Percentiles rank a stretch among this genome's conserved stretches.
Evolutionary conservation across 148 eudicot genomes (phyloP).

Genomic region (Cornus kousa): DNA sequence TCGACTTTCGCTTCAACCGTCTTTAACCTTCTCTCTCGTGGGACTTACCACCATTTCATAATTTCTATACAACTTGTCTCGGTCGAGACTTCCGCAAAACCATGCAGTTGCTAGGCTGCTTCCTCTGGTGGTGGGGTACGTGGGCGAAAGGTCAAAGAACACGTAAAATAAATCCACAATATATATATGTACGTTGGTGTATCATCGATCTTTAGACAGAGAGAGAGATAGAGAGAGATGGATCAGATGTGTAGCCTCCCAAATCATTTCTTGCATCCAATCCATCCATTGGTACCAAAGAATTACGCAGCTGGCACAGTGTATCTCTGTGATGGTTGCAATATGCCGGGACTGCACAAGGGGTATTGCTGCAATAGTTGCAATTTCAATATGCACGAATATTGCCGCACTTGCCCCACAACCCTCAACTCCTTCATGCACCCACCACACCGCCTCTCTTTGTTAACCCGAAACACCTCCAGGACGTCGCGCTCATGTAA

Average conservation of each 20-base stretch:
- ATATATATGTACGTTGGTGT: too few relatives aligned
- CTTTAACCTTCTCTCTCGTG: too few relatives aligned
- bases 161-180: too few relatives aligned
- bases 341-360: constrained; percentile 4
- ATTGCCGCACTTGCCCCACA: constrained; percentile 11
- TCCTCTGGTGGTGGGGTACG: too few relatives aligned
- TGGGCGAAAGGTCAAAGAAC: too few relatives aligned
- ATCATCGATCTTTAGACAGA: neutral
- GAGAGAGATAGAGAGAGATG: neutral
- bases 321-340: constrained; percentile 21
- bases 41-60: too few relatives aligned
- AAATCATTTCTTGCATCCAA: constrained; percentile 16
- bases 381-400: constrained; percentile 20
- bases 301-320: neutral
- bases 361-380: constrained; percentile 9
- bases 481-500: neutral
- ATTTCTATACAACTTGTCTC: too few relatives aligned
- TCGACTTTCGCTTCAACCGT: too few relatives aligned
- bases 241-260: neutral
- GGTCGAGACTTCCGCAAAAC: too few relatives aligned
- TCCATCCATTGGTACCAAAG: neutral
- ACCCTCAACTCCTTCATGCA: constrained; percentile 6
- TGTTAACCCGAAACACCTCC: neutral
- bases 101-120: too few relatives aligned
- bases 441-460: neutral